Evolutionary conservation across 345 rosid species (phyloP).

Genomic region (Anastatica hierochuntica): DNA sequence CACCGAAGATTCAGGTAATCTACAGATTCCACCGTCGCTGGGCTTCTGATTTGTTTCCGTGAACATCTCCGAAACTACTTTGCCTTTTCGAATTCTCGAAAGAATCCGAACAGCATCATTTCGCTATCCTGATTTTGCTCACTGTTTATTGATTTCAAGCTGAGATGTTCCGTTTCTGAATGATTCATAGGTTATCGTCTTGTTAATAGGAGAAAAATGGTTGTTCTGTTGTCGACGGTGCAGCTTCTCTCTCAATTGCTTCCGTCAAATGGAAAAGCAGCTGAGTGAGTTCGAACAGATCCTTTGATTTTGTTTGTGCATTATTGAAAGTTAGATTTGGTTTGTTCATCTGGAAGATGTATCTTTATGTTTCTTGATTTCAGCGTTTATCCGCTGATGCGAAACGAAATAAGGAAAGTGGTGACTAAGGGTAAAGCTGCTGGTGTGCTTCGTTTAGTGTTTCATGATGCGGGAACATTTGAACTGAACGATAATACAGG

Average conservation of each 20-base stretch:
- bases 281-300: conserved; percentile 36
- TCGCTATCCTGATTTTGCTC: no score
- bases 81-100: no score
- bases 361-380: no score
- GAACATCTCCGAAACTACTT: no score
- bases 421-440: conserved; percentile 86
- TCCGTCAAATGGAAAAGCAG: conserved; percentile 31
- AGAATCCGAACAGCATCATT: no score
- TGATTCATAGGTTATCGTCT: conserved; percentile 18
- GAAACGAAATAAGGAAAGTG: conserved; percentile 54
- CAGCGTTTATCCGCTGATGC: conserved; percentile 28
- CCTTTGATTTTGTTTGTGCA: neutral
- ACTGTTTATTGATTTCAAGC: no score
- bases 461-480: conserved; percentile 98
- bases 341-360: no score
- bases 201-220: conserved; percentile 36
- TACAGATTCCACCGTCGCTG: neutral
- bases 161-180: neutral
- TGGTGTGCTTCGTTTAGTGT: conserved; percentile 89
- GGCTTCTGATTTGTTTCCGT: no score
- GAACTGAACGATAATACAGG: conserved; percentile 51
- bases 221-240: conserved; percentile 33
- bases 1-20: conserved; percentile 25
- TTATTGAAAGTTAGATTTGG: no score
- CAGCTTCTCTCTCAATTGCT: conserved; percentile 40